phyloP scores from a whole-genome alignment of 306 rosid genomes.

The Boehmeria nivea region DNA sequence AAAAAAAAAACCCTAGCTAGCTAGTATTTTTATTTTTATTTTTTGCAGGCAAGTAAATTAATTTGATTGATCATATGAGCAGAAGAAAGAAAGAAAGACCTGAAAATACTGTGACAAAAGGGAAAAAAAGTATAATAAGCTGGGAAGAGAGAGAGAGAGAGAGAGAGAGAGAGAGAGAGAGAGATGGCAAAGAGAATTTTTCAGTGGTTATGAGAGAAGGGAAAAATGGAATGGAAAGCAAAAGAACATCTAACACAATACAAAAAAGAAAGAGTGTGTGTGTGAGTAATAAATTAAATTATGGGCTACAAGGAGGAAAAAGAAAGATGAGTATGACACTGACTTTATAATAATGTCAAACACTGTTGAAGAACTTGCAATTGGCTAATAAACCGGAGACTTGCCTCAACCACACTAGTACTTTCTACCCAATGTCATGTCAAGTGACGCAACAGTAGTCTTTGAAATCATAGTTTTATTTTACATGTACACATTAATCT shows the following conservation, averaged over 20 bases:
- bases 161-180: constrained; percentile 27
- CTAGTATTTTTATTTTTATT: too few relatives aligned
- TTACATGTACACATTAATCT: too few relatives aligned
- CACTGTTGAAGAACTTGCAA: constrained; percentile 18
- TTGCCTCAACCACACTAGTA: constrained; percentile 11
- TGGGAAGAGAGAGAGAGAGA: constrained; percentile 33
- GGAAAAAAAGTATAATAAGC: not conserved
- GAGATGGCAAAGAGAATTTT: constrained; percentile 77
- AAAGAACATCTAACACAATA: constrained; percentile 24
- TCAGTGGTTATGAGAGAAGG: constrained; percentile 19
- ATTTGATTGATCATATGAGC: not conserved
- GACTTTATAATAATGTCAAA: constrained; percentile 29
- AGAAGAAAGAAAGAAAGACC: constrained; percentile 28
- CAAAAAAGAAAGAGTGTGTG: not conserved
- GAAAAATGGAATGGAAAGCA: constrained; percentile 17
- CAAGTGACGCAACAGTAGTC: too few relatives aligned
- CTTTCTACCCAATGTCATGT: constrained; percentile 4
- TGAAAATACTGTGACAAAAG: constrained; percentile 43
- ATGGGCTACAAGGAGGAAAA: constrained; percentile 9
- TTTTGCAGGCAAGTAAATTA: constrained; percentile 19
- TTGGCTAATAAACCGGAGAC: constrained; percentile 8
- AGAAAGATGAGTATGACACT: constrained; percentile 21
- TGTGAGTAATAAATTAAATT: constrained; percentile 16
- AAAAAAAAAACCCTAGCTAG: constrained; percentile 54
- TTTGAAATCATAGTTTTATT: too few relatives aligned